These are phyloP conservation scores for Trichoderma pleuroti DNA, from an alignment of 2,329 filamentous ascomycete genomes.

Conservation along the genomic window DNA sequence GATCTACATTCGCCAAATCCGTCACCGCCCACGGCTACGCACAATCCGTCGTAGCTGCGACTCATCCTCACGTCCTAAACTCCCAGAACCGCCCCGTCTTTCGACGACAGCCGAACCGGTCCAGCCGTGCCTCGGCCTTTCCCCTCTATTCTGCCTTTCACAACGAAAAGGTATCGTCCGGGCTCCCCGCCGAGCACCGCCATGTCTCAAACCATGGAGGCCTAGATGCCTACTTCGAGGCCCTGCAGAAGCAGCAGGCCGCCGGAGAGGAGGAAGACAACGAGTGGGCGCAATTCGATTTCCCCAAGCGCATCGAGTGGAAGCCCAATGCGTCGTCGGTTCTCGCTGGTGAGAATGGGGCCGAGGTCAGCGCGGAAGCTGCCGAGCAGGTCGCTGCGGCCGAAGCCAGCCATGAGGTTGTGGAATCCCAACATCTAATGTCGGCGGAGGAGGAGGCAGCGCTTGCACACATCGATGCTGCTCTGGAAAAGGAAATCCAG, in stretches of 20 bases:
- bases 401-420: conserved; percentile 35
- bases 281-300: conserved; percentile 91
- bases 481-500: conserved; percentile 74
- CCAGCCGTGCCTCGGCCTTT: conserved; percentile 52
- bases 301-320: conserved; percentile 86
- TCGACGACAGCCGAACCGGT: conserved; percentile 53
- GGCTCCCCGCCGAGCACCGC: conserved; percentile 52
- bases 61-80: conserved; percentile 74
- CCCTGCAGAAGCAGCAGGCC: conserved; percentile 75
- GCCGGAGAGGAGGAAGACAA: conserved; percentile 60
- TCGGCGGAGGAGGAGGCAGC: conserved; percentile 53
- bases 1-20: conserved; percentile 79
- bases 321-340: conserved; percentile 60
- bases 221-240: conserved; percentile 87
- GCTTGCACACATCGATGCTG: conserved; percentile 79
- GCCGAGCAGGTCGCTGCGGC: conserved; percentile 31
- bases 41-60: conserved; percentile 93
- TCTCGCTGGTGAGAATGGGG: conserved; percentile 57
- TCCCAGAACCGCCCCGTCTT: conserved; percentile 65
- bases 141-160: conserved; percentile 78
- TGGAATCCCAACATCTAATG: conserved; percentile 38
- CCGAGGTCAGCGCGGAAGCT: conserved; percentile 22
- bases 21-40: conserved; percentile 97
- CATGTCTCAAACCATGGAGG: conserved; percentile 57
- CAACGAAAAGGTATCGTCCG: conserved; percentile 49